phyloP scores from a whole-genome alignment of 2,329 filamentous ascomycete genomes.

The Thermochaetoides dissita region DNA sequence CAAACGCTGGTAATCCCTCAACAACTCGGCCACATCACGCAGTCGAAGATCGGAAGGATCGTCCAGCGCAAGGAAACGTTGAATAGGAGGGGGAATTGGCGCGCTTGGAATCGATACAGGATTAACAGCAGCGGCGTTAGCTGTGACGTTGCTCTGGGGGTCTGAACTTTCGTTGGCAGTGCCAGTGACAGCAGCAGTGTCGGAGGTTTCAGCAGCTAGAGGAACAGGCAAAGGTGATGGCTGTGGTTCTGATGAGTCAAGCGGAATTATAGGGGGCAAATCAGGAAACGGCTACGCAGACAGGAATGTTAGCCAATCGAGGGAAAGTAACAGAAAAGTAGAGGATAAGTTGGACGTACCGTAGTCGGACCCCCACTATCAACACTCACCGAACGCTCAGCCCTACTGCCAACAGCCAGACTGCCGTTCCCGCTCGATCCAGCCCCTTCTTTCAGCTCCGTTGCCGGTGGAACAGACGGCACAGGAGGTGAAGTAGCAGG shows the following conservation, averaged over 20 bases:
- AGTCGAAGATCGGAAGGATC: conserved; percentile 57
- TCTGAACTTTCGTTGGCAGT: conserved; percentile 38
- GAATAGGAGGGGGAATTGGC: conserved; percentile 52
- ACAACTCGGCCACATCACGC: conserved; percentile 57
- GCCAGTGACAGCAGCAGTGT: conserved; percentile 28
- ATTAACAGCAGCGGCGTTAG: too few relatives aligned
- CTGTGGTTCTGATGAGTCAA: too few relatives aligned
- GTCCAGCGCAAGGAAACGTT: conserved; percentile 59
- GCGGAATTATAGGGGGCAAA: too few relatives aligned
- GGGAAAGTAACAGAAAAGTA: neutral
- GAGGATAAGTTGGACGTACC: conserved; percentile 26
- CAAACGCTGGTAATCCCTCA: conserved; percentile 62
- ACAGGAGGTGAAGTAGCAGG: conserved; percentile 23
- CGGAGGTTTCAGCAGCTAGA: neutral
- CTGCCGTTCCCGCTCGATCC: conserved; percentile 20
- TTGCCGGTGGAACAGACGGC: conserved; percentile 25
- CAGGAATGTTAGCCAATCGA: too few relatives aligned
- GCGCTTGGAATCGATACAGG: conserved; percentile 12
- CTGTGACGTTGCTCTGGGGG: too few relatives aligned
- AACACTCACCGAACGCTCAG: conserved; percentile 6
- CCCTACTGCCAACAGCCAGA: neutral
- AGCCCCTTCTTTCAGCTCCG: conserved; percentile 19
- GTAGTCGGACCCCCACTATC: conserved; percentile 44
- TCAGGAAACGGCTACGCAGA: too few relatives aligned
- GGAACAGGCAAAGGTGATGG: too few relatives aligned